A percentile compares a stretch with the other conserved stretches of the same genome.
Evolutionary conservation across 306 rosid genomes (phyloP).

Genomic region (Cicer pinnatifidum): DNA sequence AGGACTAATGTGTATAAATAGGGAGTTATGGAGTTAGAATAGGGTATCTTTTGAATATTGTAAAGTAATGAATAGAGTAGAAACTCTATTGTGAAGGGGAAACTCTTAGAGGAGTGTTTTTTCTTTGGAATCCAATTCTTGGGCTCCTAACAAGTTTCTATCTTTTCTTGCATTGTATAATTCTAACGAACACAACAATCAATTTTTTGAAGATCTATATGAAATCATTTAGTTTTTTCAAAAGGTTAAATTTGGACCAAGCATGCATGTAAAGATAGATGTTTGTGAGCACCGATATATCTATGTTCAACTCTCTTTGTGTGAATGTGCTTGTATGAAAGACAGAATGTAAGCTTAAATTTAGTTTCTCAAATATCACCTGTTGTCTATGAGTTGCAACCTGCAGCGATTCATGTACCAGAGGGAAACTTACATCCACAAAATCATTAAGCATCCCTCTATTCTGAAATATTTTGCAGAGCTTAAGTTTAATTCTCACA

Average conservation of each 20-base stretch:
- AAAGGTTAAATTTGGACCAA: constrained; percentile 10
- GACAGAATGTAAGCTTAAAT: background rate
- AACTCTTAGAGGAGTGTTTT: too few relatives aligned
- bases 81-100: too few relatives aligned
- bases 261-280: constrained; percentile 8
- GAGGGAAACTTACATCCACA: constrained; percentile 54
- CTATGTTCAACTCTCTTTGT: background rate
- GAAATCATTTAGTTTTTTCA: constrained; percentile 10
- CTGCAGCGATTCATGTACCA: constrained; percentile 52
- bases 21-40: too few relatives aligned
- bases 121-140: too few relatives aligned
- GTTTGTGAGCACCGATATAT: background rate
- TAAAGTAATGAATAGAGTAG: too few relatives aligned
- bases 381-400: constrained; percentile 48
- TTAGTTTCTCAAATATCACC: constrained; percentile 43
- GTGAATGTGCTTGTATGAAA: background rate
- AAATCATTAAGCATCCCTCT: constrained; percentile 54
- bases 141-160: too few relatives aligned
- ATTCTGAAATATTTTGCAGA: constrained; percentile 51
- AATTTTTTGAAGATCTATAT: constrained; percentile 31
- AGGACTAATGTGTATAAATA: too few relatives aligned
- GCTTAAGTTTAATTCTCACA: constrained; percentile 54
- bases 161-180: too few relatives aligned
- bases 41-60: too few relatives aligned
- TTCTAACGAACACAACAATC: background rate